Evolutionary conservation across 176 grass and related monocot genomes (phyloP).

Genomic region (Oryza officinalis): DNA sequence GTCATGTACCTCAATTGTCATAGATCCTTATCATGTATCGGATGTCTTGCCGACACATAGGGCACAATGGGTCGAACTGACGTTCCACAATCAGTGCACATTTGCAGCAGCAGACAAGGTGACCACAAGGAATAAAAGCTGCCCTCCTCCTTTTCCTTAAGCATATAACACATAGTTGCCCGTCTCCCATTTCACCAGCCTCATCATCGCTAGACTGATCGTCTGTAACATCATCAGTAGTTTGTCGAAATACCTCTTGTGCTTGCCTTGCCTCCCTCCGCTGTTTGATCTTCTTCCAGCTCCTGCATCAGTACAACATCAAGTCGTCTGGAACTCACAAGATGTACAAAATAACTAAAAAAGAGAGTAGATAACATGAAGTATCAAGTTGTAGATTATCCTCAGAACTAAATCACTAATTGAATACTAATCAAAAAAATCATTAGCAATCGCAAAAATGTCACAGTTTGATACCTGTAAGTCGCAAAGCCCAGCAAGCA

Average conservation of each 20-base stretch:
- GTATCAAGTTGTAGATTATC: slow-evolving; percentile 13
- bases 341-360: slow-evolving; percentile 7
- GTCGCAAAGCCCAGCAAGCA: slow-evolving; percentile 72
- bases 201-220: slow-evolving; percentile 41
- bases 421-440: not conserved
- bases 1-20: slow-evolving; percentile 64
- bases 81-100: slow-evolving; percentile 65
- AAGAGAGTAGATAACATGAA: not conserved
- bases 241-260: slow-evolving; percentile 49
- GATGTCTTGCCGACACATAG: slow-evolving; percentile 79
- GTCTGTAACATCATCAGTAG: slow-evolving; percentile 29
- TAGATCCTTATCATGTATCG: slow-evolving; percentile 76
- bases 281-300: slow-evolving; percentile 62
- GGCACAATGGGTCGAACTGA: slow-evolving; percentile 57
- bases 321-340: not conserved
- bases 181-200: slow-evolving; percentile 52
- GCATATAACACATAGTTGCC: slow-evolving; percentile 90
- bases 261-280: slow-evolving; percentile 53
- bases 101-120: slow-evolving; percentile 83
- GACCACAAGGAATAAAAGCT: slow-evolving; percentile 93
- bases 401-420: slow-evolving; percentile 17
- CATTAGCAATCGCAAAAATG: not conserved
- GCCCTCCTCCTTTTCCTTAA: slow-evolving; percentile 67
- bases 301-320: slow-evolving; percentile 49
- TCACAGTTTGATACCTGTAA: slow-evolving; percentile 54